Base-by-base conservation (phyloP, 805 yeast genomes). In the Debaryomyces maramus region DNA sequence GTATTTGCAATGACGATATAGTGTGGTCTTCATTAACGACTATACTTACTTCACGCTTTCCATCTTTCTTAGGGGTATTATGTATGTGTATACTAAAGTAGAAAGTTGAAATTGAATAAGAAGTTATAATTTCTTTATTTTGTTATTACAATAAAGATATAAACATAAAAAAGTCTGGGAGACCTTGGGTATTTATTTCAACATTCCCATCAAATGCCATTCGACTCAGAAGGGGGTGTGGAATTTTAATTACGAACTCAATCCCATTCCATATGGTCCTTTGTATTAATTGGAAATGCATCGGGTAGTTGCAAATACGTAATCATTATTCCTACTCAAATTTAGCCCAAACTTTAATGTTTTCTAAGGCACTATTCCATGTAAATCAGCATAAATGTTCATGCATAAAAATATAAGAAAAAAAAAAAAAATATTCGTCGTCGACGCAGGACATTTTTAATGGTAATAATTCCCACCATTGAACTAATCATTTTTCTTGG, bases 31-130 rank as follows among this genome's bases (percentile, higher is more conserved):
- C 10, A 7, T 7, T n/a, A 27, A 27, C 15, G 30, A n/a, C 3
- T 29, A 15, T 11, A 36, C 44, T 31, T 40, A 40, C 44, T 28
- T 40, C 36, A 19, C 32, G 27, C 13, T 29, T 32, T 36, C 36
- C 44, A 40, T 40, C 26, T 26, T n/a, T 40, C 28, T 36, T 36
- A 31, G 9, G 40, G 37, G 34, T 32, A 32, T 30, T n/a, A 22
- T 13, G 14, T 33, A 13, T 20, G 10, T 27, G 26, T 22, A 15
- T 10, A 24, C 28, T 24, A 36, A 18, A 26, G 28, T 20, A 24
- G 23, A 32, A 26, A 32, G 33, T 24, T 16, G 20, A 15, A 38
- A 36, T 22, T 6, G 19, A 31, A 14, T 36, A 18, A n/a, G n/a
- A n/a, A n/a, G n/a, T n/a, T n/a, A n/a, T n/a, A n/a, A n/a, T n/a